Evolutionary conservation across 495 filamentous ascomycete genomes (phyloP).

Genomic region (Aspergillus funiculosus): DNA sequence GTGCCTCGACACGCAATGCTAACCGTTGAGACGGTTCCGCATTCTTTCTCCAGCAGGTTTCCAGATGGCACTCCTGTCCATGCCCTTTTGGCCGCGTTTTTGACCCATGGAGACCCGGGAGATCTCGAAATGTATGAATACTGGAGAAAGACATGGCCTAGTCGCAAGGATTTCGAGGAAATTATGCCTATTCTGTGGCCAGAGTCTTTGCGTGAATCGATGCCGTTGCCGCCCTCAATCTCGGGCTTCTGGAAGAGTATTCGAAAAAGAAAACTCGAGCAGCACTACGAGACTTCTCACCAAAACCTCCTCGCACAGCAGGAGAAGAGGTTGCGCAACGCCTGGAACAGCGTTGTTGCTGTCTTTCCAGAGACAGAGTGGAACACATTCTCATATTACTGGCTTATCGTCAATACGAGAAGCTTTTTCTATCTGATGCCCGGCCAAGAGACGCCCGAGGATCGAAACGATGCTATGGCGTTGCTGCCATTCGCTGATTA

Average conservation of each 20-base stretch:
- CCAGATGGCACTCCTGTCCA: slow-evolving; percentile 56
- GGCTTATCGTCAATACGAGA: slow-evolving; percentile 78
- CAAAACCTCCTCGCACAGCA: slow-evolving; percentile 57
- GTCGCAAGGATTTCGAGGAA: slow-evolving; percentile 49
- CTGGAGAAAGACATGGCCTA: slow-evolving; percentile 70
- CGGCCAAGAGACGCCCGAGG: slow-evolving; percentile 43
- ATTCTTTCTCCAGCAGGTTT: slow-evolving; percentile 35
- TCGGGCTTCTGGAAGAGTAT: slow-evolving; percentile 34
- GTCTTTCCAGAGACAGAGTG: slow-evolving; percentile 50
- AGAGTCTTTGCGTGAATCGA: slow-evolving; percentile 17
- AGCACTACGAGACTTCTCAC: slow-evolving; percentile 33
- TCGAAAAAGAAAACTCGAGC: slow-evolving; percentile 15
- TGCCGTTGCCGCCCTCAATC: slow-evolving; percentile 39
- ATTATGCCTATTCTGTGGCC: slow-evolving; percentile 70
- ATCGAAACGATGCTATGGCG: slow-evolving; percentile 67
- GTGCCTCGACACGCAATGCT: slow-evolving; percentile 61
- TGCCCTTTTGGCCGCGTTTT: slow-evolving; percentile 62
- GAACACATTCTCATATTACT: slow-evolving; percentile 59
- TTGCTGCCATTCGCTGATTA: slow-evolving; percentile 82
- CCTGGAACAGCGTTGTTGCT: slow-evolving; percentile 50
- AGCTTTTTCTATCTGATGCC: slow-evolving; percentile 68
- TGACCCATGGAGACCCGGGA: slow-evolving; percentile 46
- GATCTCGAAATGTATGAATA: slow-evolving; percentile 31
- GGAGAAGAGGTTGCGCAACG: slow-evolving; percentile 52
- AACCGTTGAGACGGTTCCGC: slow-evolving; percentile 53